A percentile compares a stretch with the other conserved stretches of the same genome.
Evolutionary conservation across 768 basidiomycete genomes (phyloP).

Genomic region (Podaxis sp.): DNA sequence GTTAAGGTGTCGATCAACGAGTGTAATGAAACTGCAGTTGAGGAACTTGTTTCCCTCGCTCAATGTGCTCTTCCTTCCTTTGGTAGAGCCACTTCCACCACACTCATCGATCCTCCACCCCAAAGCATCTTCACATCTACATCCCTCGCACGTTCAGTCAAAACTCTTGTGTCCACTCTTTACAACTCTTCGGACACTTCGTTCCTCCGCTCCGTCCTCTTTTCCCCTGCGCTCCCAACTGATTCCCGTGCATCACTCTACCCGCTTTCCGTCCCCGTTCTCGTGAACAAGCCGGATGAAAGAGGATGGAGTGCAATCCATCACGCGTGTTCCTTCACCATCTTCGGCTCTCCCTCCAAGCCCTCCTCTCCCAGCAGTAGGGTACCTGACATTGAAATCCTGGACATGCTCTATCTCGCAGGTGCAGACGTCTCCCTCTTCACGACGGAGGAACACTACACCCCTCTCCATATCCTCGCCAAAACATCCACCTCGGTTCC

Average conservation of each 20-base stretch:
- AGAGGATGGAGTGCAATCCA: conserved; percentile 75
- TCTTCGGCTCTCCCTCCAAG: neutral
- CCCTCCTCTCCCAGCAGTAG: conserved; percentile 24
- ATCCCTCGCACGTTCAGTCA: conserved; percentile 38
- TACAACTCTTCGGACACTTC: conserved; percentile 39
- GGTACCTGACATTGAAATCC: conserved; percentile 52
- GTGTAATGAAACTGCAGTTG: conserved; percentile 15
- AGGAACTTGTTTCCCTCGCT: conserved; percentile 33
- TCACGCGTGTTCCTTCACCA: conserved; percentile 45
- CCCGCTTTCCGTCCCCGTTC: conserved; percentile 43
- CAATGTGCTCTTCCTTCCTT: conserved; percentile 29
- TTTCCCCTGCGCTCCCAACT: conserved; percentile 38
- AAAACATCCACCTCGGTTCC: conserved; percentile 26
- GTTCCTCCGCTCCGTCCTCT: conserved; percentile 51
- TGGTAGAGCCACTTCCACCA: conserved; percentile 15
- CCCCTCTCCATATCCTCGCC: conserved; percentile 66
- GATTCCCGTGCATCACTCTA: conserved; percentile 36
- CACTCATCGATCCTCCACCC: conserved; percentile 37
- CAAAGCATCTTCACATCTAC: conserved; percentile 37
- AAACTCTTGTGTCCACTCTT: conserved; percentile 52
- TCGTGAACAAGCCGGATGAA: conserved; percentile 66
- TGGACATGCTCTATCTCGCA: conserved; percentile 71
- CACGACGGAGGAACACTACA: conserved; percentile 58
- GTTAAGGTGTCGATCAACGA: conserved; percentile 24
- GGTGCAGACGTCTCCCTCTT: conserved; percentile 74